Percentiles rank a stretch among this genome's conserved stretches.
phyloP scores from a whole-genome alignment of 2,329 filamentous ascomycete species.

The Alternaria conjuncta region DNA sequence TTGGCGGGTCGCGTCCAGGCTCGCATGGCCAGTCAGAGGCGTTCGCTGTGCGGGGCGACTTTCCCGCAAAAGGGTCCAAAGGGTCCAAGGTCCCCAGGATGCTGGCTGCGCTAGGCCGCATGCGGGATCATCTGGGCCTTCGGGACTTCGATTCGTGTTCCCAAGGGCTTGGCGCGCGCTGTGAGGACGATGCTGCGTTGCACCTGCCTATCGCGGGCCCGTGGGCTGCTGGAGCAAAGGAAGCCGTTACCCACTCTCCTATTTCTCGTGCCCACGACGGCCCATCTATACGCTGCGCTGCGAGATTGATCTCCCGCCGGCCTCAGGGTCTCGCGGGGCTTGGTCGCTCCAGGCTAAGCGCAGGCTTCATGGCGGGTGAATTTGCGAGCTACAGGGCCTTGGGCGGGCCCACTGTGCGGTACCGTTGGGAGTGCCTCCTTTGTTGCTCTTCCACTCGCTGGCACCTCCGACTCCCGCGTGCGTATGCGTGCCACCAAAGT shows the following conservation, averaged over 20 bases:
- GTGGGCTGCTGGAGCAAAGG: not conserved
- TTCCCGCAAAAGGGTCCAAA: not conserved
- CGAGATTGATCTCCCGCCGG: conserved; percentile 1
- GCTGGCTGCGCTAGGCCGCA: not conserved
- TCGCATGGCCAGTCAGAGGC: not conserved
- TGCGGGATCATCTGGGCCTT: not conserved
- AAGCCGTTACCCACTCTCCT: not conserved
- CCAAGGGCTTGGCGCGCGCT: conserved; percentile 6
- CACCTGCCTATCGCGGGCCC: conserved; percentile 8
- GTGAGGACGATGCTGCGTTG: not conserved
- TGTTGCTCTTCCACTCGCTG: conserved; percentile 1
- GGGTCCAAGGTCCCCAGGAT: conserved; percentile 10
- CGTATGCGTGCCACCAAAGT: conserved; percentile 4
- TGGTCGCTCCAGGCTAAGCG: not conserved
- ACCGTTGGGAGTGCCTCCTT: conserved; percentile 2
- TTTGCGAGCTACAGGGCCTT: not conserved
- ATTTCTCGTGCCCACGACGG: not conserved
- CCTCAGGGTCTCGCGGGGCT: not conserved
- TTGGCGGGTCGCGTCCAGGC: not conserved
- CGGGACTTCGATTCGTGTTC: not conserved
- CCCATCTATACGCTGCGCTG: not conserved
- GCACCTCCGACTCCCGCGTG: conserved; percentile 4
- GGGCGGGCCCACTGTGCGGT: not conserved
- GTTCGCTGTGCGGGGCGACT: not conserved
- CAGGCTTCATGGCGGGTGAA: not conserved